These are phyloP conservation scores for Coemansia sp. DNA, from an alignment of 192 early-diverging fungal genomes.

Conservation along the genomic window DNA sequence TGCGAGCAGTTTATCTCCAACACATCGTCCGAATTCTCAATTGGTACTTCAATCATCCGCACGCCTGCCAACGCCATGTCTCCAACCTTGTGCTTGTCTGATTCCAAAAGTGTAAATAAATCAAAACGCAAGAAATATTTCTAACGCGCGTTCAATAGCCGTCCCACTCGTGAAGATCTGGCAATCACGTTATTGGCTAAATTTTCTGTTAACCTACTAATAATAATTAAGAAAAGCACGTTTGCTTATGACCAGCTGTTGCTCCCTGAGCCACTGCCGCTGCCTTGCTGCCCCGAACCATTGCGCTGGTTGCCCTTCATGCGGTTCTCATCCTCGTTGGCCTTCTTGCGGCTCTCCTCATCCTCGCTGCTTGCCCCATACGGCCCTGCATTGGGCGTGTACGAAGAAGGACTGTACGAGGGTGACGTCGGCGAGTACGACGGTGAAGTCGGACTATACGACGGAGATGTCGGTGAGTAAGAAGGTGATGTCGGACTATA, in stretches of 20 bases:
- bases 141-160: too few relatives aligned
- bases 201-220: background rate
- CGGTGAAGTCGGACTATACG: conserved; percentile 71
- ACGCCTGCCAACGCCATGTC: conserved; percentile 10
- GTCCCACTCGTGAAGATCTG: too few relatives aligned
- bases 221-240: conserved; percentile 6
- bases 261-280: conserved; percentile 17
- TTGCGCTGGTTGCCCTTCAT: conserved; percentile 4
- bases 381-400: conserved; percentile 6
- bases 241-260: conserved; percentile 44
- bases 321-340: conserved; percentile 10
- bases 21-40: conserved; percentile 65
- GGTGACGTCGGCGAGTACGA: conserved; percentile 75
- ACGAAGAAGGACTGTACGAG: conserved; percentile 33
- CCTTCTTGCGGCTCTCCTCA: conserved; percentile 7
- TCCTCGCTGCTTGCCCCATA: conserved; percentile 4
- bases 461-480: conserved; percentile 76
- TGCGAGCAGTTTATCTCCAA: conserved; percentile 69
- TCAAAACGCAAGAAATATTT: too few relatives aligned
- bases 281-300: conserved; percentile 12
- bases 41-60: conserved; percentile 61
- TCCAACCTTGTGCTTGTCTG: background rate
- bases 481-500: conserved; percentile 60
- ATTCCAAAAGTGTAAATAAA: too few relatives aligned
- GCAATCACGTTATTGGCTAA: too few relatives aligned